Conservation (phyloP, 2,329 filamentous ascomycete species). For the Amylocarpus encephaloides region DNA sequence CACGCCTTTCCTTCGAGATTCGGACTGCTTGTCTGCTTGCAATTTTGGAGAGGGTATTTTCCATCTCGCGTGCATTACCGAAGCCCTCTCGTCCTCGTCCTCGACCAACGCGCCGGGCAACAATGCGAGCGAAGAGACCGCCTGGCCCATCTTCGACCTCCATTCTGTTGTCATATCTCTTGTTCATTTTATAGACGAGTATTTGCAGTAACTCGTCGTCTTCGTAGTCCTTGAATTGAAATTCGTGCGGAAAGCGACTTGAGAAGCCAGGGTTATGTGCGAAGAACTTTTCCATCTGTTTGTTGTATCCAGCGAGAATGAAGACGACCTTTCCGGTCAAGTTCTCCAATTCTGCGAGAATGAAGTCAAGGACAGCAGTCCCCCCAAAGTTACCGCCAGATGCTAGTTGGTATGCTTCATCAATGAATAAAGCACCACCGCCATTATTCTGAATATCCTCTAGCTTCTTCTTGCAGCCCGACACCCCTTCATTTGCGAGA, state of each 20-base stretch:
- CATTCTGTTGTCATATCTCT: slow-evolving; percentile 40
- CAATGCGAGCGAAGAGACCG: slow-evolving; percentile 60
- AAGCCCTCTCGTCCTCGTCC: slow-evolving; percentile 61
- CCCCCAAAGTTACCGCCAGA: slow-evolving; percentile 53
- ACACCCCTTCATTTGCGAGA: slow-evolving; percentile 54
- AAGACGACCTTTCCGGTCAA: slow-evolving; percentile 63
- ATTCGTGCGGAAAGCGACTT: slow-evolving; percentile 59
- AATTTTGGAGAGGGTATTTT: slow-evolving; percentile 54
- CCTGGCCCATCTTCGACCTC: slow-evolving; percentile 48
- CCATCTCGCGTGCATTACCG: slow-evolving; percentile 64
- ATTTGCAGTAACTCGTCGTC: slow-evolving; percentile 61
- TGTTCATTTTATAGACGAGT: slow-evolving; percentile 51
- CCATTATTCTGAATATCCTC: slow-evolving; percentile 56
- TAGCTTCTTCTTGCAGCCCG: slow-evolving; percentile 46
- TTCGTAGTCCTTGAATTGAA: slow-evolving; percentile 64
- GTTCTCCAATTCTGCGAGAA: slow-evolving; percentile 69
- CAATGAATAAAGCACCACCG: slow-evolving; percentile 71
- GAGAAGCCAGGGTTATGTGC: slow-evolving; percentile 65
- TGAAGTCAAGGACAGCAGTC: slow-evolving; percentile 58
- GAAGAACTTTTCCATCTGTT: slow-evolving; percentile 72
- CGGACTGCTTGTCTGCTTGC: slow-evolving; percentile 52
- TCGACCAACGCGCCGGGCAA: slow-evolving; percentile 52
- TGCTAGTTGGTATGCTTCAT: slow-evolving; percentile 71
- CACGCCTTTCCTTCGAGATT: slow-evolving; percentile 37
- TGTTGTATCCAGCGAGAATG: slow-evolving; percentile 65